Conservation (phyloP, 106 monocot species). For the Phalaenopsis equestris region DNA sequence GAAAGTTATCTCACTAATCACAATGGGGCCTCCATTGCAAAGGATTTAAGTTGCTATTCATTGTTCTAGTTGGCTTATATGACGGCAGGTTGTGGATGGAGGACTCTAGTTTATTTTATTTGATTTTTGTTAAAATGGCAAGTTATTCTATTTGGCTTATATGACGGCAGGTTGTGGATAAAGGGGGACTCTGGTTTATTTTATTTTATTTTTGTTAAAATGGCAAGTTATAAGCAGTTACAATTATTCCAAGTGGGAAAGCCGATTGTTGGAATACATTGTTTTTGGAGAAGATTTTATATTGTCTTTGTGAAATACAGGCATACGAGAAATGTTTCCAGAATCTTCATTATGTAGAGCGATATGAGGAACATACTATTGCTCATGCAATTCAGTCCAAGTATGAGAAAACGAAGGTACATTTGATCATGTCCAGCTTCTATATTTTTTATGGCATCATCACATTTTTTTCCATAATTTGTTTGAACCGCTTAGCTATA, state of each 20-base stretch:
- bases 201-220: background rate
- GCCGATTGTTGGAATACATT: background rate
- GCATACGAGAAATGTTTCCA: slow-evolving; percentile 85
- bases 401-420: slow-evolving; percentile 70
- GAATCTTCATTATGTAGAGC: slow-evolving; percentile 77
- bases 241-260: background rate
- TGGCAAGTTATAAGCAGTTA: background rate
- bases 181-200: background rate
- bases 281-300: background rate
- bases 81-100: too few species aligned
- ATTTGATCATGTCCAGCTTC: background rate
- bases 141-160: too few species aligned
- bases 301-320: slow-evolving; percentile 14
- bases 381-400: slow-evolving; percentile 65
- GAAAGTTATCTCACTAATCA: too few species aligned
- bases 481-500: slow-evolving; percentile 33
- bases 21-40: too few species aligned
- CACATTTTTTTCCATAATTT: background rate
- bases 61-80: too few species aligned
- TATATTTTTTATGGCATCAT: background rate
- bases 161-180: too few species aligned
- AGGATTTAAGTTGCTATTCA: too few species aligned
- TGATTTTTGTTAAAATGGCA: background rate
- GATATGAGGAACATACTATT: slow-evolving; percentile 77
- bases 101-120: background rate